Base-by-base conservation (phyloP, 805 yeast species). In the Metschnikowia chrysomelidarum region DNA sequence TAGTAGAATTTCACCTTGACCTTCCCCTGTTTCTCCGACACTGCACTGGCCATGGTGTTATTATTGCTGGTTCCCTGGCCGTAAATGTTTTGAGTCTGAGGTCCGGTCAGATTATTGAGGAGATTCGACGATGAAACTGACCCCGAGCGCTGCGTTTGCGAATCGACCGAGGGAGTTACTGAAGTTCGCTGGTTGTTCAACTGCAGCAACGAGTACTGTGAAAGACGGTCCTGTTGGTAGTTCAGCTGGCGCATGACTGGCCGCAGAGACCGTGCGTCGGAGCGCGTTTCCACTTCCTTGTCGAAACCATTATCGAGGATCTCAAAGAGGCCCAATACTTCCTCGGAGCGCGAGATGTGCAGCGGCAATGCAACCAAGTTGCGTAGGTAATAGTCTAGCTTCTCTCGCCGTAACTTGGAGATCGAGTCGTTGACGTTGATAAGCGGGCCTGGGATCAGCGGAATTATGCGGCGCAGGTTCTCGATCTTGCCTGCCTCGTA, bases 381-480 rank as follows among this genome's bases (percentile, higher is more conserved):
- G 30, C 69, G 59, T 38, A 76, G 56, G 51, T 76, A 76, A 38
- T 63, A 62, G 52, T 76, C 80, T 41, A 76, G 62, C 51, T 75
- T 78, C 38, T 70, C 72, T 44, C 78, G 56, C 47, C 82, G 62
- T 47, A 73, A 67, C 45, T 73, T 76, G 34, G 77, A 72, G 32
- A 76, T 64, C 39, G 69, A 65, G 46, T 91, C 97, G 43, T 87
- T 87, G 36, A 93, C 95, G 51, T 83, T 85, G 24, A 94, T 82
- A 30, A 91, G 71, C 2, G 98, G 99, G 1, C 98, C 98, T 0
- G 98, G 98, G 53, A 93, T 89, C 47, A 82, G 87, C 6, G 98
- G 98, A 38, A 93, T 71, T 19, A 84, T 81, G 46, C 98, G 77
- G 34, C 79, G 77, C 18, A 78, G 70, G 59, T 84, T 84, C 36